A percentile compares a stretch with the other conserved stretches of the same genome.
phyloP scores from a whole-genome alignment of 2,329 filamentous ascomycete species.

The Alternaria brassicicola region DNA sequence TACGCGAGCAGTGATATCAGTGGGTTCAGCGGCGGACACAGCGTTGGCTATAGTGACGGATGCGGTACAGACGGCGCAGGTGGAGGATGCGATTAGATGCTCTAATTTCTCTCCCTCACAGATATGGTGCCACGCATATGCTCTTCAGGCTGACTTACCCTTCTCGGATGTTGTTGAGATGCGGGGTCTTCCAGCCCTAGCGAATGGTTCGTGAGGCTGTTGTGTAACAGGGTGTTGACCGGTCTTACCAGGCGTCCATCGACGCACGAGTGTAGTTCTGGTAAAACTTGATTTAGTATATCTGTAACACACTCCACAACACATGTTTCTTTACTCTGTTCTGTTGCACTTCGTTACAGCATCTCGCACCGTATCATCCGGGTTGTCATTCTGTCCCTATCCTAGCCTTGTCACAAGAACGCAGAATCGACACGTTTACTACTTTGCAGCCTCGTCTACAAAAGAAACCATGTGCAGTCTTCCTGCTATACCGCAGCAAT shows the following conservation, averaged over 20 bases:
- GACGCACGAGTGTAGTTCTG: background rate
- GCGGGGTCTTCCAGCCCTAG: background rate
- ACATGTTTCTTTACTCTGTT: background rate
- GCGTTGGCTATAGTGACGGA: background rate
- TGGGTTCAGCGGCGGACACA: background rate
- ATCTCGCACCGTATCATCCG: background rate
- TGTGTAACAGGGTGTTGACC: background rate
- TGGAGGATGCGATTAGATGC: background rate
- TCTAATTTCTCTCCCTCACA: background rate
- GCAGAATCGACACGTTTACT: background rate
- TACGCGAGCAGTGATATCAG: background rate
- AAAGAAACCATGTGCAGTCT: background rate
- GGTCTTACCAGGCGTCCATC: background rate
- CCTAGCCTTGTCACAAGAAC: background rate
- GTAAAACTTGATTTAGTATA: background rate
- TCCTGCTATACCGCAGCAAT: background rate
- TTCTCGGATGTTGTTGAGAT: background rate
- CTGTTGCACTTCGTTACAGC: background rate
- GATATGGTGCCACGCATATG: background rate
- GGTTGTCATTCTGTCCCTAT: background rate
- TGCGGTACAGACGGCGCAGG: background rate
- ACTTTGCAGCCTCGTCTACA: background rate
- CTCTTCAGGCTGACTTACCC: background rate
- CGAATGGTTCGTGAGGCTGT: background rate
- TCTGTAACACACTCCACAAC: background rate